Base-by-base conservation (phyloP, 371 early-diverging fungal genomes). In the Paraphysoderma sedebokerense region DNA sequence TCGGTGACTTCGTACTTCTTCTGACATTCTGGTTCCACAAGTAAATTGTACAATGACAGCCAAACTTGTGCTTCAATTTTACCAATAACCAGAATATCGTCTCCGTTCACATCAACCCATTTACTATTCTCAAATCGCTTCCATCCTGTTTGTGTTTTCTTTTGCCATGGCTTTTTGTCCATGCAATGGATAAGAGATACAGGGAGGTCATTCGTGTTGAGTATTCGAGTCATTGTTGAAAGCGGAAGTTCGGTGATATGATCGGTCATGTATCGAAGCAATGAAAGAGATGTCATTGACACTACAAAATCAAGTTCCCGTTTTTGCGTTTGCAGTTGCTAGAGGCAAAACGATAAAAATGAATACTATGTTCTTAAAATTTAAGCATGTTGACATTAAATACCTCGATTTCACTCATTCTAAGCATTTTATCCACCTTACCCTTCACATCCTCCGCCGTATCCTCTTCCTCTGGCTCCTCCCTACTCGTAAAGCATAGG, bases 31-130 rank as follows among this genome's bases (percentile, higher is more conserved):
- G 47, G 53, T 38, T 69, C 67, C 20, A 67, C 37, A 34, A 69
- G 44, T 48, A 72, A 35, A 23, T 68, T 67, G 52, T 63, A 63
- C 17, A 70, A 44, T 1, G 60, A 32, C 15, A 72, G 37, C 72
- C 70, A 72, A 5, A 60, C 55, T 65, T 67, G n/a, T 31, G 60
- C 72, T 46, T 69, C 72, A 19, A 53, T 46, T 33, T 63, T 57
- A 17, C 55, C 44, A 7, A 72, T 32, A 8, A 54, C 17, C 23
- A 30, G 29, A 13, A 50, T 15, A 9, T 69, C 68, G 1, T 62
- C 68, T 3, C 32, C 37, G 19, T 23, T 44, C 19, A 66, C 44
- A 20, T 38, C 54, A 24, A 32, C 47, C 72, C 72, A 72, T 7
- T 6, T 29, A 9, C 60, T 61, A 17, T 53, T 50, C 15, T 57